Conservation (phyloP, 495 filamentous ascomycete species). For the Haplographium delicatum region DNA sequence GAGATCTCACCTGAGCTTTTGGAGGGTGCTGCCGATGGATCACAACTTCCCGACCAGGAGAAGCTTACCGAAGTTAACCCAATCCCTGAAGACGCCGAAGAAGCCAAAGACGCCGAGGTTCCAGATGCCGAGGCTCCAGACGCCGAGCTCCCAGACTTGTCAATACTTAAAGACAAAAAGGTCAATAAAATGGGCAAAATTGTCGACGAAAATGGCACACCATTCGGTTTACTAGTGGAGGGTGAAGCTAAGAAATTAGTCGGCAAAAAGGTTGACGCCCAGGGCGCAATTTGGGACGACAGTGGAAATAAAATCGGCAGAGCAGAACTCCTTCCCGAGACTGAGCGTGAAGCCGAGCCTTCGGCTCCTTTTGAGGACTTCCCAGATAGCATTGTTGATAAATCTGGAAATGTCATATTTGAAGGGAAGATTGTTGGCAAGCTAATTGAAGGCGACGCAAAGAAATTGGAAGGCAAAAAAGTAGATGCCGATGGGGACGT, state of each 20-base stretch:
- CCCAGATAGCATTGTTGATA: slow-evolving; percentile 60
- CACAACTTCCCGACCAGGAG: slow-evolving; percentile 12
- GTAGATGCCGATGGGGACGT: slow-evolving; percentile 60
- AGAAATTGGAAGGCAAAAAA: slow-evolving; percentile 50
- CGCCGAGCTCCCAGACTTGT: slow-evolving; percentile 16
- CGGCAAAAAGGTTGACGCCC: slow-evolving; percentile 61
- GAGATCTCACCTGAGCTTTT: slow-evolving; percentile 61
- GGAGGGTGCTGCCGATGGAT: slow-evolving; percentile 11
- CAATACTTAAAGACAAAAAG: slow-evolving; percentile 48
- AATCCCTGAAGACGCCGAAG: not conserved
- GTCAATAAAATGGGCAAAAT: slow-evolving; percentile 67
- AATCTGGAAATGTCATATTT: slow-evolving; percentile 59
- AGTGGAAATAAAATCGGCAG: slow-evolving; percentile 67
- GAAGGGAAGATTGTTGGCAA: slow-evolving; percentile 61
- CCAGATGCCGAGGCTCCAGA: slow-evolving; percentile 1
- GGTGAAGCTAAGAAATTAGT: slow-evolving; percentile 58
- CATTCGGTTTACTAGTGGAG: slow-evolving; percentile 60
- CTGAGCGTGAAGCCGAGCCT: slow-evolving; percentile 25
- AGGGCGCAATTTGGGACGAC: slow-evolving; percentile 66
- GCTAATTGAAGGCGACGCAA: slow-evolving; percentile 53
- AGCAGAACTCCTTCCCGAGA: slow-evolving; percentile 61
- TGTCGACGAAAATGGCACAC: slow-evolving; percentile 58
- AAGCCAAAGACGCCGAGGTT: not conserved
- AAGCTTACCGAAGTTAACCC: not conserved
- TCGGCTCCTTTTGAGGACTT: slow-evolving; percentile 67